Evolutionary conservation across 73 alveolate genomes (phyloP).

Genomic region (Paramecium tetraurelia): DNA sequence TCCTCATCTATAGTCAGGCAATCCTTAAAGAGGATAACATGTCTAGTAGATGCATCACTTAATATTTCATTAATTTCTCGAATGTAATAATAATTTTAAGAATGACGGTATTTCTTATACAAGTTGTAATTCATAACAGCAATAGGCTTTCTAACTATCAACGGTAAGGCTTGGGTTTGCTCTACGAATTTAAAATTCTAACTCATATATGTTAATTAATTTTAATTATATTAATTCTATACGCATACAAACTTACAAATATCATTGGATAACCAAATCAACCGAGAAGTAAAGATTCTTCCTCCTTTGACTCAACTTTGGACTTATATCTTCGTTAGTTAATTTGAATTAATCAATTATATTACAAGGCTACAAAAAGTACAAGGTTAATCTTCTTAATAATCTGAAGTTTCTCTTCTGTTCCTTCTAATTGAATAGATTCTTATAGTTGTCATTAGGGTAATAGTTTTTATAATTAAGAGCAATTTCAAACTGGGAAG

Average conservation of each 20-base stretch:
- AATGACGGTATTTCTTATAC: neutral
- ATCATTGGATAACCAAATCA: neutral
- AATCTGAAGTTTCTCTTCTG: neutral
- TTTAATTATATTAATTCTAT: neutral
- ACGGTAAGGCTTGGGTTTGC: neutral
- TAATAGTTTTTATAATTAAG: neutral
- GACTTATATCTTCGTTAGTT: neutral
- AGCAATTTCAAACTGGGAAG: neutral
- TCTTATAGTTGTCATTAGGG: neutral
- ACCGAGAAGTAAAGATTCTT: neutral
- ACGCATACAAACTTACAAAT: neutral
- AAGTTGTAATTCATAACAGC: neutral
- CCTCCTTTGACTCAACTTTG: neutral
- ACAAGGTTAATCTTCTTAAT: neutral
- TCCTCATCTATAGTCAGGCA: constrained; percentile 36
- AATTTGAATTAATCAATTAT: neutral
- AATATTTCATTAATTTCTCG: constrained; percentile 38
- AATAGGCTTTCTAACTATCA: neutral
- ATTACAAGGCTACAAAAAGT: neutral
- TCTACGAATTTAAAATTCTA: neutral
- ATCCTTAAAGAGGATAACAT: neutral
- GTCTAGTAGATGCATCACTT: neutral
- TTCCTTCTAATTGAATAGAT: neutral
- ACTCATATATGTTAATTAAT: neutral
- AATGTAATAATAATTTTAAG: constrained; percentile 32